Conservation (phyloP, 805 yeast genomes). For the Wickerhamiella kurtzmanii region DNA sequence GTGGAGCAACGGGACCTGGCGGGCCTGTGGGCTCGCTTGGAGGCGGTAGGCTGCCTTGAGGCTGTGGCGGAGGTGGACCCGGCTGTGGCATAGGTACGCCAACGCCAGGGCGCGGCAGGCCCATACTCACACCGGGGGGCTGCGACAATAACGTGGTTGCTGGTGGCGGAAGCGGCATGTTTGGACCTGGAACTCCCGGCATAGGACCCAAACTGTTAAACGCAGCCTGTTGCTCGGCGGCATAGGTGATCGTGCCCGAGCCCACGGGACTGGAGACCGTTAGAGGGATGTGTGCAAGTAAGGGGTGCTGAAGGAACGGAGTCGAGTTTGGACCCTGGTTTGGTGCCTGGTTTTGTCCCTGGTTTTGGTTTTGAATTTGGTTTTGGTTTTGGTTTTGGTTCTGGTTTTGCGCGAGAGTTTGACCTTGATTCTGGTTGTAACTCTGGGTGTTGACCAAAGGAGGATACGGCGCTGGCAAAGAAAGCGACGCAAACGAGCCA, state of each 20-base stretch:
- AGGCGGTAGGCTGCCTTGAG: too few relatives aligned
- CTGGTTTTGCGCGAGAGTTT: too few relatives aligned
- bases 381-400: too few relatives aligned
- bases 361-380: too few relatives aligned
- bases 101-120: not conserved
- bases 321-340: conserved; percentile 2
- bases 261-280: conserved; percentile 15
- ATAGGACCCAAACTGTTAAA: conserved; percentile 4
- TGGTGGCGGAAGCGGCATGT: not conserved
- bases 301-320: conserved; percentile 14
- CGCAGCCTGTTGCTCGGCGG: conserved; percentile 18
- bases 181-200: not conserved
- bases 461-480: conserved; percentile 12
- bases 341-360: too few relatives aligned
- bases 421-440: too few relatives aligned
- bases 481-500: not conserved
- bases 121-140: not conserved
- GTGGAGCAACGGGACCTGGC: not conserved
- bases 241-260: conserved; percentile 12
- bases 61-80: not conserved
- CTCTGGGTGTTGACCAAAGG: not conserved
- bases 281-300: conserved; percentile 18
- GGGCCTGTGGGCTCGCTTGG: not conserved
- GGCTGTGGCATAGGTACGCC: not conserved
- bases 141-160: not conserved